Evolutionary conservation across 2,329 filamentous ascomycete genomes (phyloP).

Genomic region (Teratosphaeria viscida): DNA sequence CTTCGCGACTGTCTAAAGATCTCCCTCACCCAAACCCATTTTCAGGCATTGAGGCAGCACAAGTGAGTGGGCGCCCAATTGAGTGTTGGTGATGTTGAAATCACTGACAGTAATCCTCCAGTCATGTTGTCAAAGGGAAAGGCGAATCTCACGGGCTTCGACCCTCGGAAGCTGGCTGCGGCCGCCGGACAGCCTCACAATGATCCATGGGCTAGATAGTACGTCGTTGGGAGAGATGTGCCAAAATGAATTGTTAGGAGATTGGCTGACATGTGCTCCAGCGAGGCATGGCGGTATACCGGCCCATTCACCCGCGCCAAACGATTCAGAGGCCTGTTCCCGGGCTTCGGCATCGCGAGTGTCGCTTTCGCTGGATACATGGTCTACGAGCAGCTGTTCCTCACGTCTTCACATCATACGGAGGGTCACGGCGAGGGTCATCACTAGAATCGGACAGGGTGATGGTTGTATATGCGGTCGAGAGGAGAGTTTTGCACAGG

Average conservation of each 20-base stretch:
- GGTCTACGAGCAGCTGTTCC: conserved; percentile 77
- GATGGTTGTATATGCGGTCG: not conserved
- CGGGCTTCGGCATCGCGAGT: conserved; percentile 82
- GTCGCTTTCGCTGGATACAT: conserved; percentile 88
- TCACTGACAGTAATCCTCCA: not conserved
- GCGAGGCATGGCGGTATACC: conserved; percentile 89
- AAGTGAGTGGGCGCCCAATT: not conserved
- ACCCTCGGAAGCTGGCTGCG: conserved; percentile 67
- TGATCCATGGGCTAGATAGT: conserved; percentile 56
- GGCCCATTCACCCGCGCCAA: conserved; percentile 82
- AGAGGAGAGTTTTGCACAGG: not conserved
- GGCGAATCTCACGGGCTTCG: conserved; percentile 85
- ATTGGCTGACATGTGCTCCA: conserved; percentile 31
- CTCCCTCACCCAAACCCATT: not conserved
- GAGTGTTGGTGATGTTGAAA: not conserved
- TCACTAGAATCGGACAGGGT: conserved; percentile 5
- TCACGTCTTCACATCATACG: conserved; percentile 49
- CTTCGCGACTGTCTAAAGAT: not conserved
- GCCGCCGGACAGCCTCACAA: conserved; percentile 52
- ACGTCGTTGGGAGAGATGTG: conserved; percentile 22
- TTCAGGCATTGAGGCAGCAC: not conserved
- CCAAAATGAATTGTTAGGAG: conserved; percentile 1
- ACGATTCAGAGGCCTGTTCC: conserved; percentile 77
- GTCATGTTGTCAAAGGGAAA: conserved; percentile 19
- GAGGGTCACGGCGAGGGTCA: conserved; percentile 16